phyloP scores from a whole-genome alignment of 2,329 filamentous ascomycete genomes.

The Trichoderma sp. region DNA sequence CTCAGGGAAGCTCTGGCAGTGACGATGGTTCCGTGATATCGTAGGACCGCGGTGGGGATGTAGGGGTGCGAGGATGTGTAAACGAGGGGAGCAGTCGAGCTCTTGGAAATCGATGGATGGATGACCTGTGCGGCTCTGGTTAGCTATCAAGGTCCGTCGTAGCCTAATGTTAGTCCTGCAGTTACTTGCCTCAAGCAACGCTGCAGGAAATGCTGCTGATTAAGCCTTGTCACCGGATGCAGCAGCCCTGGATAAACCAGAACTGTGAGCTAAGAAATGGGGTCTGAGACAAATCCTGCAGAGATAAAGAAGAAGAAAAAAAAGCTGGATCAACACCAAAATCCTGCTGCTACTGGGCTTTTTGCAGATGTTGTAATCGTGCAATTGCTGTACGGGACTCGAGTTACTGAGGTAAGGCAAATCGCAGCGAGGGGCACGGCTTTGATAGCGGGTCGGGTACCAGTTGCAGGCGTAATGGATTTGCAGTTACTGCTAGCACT shows the following conservation, averaged over 20 bases:
- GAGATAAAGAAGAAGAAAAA: neutral
- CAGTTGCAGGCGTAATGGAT: neutral
- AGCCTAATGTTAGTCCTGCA: conserved; percentile 1
- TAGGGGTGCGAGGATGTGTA: neutral
- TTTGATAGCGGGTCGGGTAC: neutral
- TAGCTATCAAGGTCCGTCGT: conserved; percentile 6
- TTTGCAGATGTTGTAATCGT: neutral
- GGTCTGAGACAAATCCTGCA: neutral
- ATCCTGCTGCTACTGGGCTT: neutral
- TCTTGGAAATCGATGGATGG: neutral
- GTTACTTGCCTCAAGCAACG: neutral
- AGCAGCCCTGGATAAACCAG: neutral
- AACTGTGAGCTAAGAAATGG: neutral
- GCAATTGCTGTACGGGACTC: neutral
- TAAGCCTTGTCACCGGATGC: neutral
- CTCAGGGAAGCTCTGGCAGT: neutral
- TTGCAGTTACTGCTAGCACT: neutral
- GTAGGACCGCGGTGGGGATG: neutral
- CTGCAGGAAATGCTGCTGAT: neutral
- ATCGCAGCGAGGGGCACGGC: conserved; percentile 6
- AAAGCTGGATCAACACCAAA: neutral
- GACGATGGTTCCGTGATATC: neutral
- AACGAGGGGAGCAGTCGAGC: neutral
- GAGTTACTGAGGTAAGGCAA: neutral
- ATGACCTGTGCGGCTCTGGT: neutral